These are phyloP conservation scores for Chenopodium quinoa DNA, from an alignment of 148 eudicot species.

Conservation along the genomic window DNA sequence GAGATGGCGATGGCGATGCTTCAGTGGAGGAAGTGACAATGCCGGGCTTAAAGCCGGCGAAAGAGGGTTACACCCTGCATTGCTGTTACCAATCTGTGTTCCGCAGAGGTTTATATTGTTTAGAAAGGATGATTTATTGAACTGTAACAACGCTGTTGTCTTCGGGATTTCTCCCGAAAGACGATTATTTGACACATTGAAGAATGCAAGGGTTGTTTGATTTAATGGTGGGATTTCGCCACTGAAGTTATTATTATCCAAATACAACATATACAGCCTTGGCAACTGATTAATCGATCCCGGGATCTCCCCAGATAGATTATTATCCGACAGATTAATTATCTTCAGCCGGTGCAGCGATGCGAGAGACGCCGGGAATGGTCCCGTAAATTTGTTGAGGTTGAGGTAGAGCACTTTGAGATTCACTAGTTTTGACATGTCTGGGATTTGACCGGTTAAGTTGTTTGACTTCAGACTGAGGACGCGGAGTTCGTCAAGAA, in stretches of 20 bases:
- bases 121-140: slow-evolving; percentile 52
- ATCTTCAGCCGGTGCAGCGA: slow-evolving; percentile 62
- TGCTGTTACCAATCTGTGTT: slow-evolving; percentile 20
- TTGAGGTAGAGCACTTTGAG: slow-evolving; percentile 68
- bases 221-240: slow-evolving; percentile 64
- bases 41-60: slow-evolving; percentile 25
- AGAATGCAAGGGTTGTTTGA: slow-evolving; percentile 49
- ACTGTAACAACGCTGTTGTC: slow-evolving; percentile 45
- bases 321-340: slow-evolving; percentile 59
- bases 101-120: slow-evolving; percentile 66
- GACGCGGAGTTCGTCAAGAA: slow-evolving; percentile 66
- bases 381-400: slow-evolving; percentile 54
- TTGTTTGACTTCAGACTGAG: slow-evolving; percentile 68
- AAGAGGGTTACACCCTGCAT: slow-evolving; percentile 23
- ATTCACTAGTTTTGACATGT: slow-evolving; percentile 50
- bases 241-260: slow-evolving; percentile 50
- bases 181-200: slow-evolving; percentile 61
- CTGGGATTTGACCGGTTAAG: slow-evolving; percentile 53
- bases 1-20: slow-evolving; percentile 2
- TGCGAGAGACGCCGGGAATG: slow-evolving; percentile 49
- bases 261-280: slow-evolving; percentile 50
- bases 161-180: slow-evolving; percentile 66
- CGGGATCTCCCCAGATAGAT: slow-evolving; percentile 59
- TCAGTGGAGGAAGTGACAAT: slow-evolving; percentile 21
- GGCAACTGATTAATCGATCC: slow-evolving; percentile 27